These are phyloP conservation scores for Dinochytrium kinnereticum DNA, from an alignment of 371 early-diverging fungal genomes.

Conservation along the genomic window DNA sequence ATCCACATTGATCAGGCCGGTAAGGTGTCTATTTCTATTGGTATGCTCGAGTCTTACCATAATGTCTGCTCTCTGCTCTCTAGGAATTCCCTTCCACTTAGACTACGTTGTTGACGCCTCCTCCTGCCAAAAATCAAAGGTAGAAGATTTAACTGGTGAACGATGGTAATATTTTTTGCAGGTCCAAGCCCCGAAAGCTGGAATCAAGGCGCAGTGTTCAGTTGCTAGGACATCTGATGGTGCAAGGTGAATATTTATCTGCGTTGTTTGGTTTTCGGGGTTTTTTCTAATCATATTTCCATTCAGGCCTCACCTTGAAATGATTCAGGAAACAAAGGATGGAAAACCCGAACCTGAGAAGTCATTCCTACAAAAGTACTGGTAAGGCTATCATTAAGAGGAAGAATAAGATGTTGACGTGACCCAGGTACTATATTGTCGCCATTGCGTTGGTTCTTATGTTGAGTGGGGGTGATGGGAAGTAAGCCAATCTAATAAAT, in stretches of 20 bases:
- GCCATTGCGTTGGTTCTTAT: constrained; percentile 50
- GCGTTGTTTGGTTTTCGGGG: background rate
- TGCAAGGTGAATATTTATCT: constrained; percentile 15
- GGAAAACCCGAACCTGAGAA: constrained; percentile 49
- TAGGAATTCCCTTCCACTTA: constrained; percentile 26
- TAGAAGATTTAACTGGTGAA: background rate
- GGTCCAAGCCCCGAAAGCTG: background rate
- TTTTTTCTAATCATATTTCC: background rate
- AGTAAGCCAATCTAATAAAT: too few species aligned
- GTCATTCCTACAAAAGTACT: constrained; percentile 57
- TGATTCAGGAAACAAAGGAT: constrained; percentile 29
- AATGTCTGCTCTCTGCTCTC: background rate
- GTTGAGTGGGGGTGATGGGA: constrained; percentile 38
- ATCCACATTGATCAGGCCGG: constrained; percentile 22
- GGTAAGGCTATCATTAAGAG: constrained; percentile 28
- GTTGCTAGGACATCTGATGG: constrained; percentile 22
- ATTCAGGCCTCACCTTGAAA: constrained; percentile 25
- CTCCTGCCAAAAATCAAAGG: background rate
- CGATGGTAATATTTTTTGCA: background rate
- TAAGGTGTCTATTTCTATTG: too few species aligned
- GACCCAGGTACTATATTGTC: constrained; percentile 46
- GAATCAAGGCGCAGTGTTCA: constrained; percentile 13
- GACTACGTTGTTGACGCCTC: constrained; percentile 26
- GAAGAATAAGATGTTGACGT: background rate
- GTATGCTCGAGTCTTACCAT: background rate